Evolutionary conservation across 2,329 filamentous ascomycete species (phyloP), one percentile per base, ranked within the genome.

Genomic region (Pseudopithomyces maydicus): DNA sequence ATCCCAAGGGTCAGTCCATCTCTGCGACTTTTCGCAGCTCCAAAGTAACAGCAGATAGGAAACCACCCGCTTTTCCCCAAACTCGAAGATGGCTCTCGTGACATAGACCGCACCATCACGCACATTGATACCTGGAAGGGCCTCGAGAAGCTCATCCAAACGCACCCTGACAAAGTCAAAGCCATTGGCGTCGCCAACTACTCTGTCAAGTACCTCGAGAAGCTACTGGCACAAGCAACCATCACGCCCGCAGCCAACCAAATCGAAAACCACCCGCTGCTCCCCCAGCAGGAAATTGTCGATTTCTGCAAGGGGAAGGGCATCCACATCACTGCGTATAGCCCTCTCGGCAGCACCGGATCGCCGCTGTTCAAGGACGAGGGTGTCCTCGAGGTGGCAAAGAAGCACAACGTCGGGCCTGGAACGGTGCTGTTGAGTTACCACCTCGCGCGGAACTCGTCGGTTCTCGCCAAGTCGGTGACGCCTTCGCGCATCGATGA

Each of bases 51-150:
- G 1, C 20, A 15, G n/a, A 6, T 42, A 81, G 86, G 87, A 61
- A 89, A 90, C 79, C 81, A 90, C 73, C 87, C 89, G 66, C 82
- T 84, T 59, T 91, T 94, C 78, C 91, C 91, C 65, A 92, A 88
- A 74, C 85, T 85, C 50, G 79, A 85, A 14, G 88, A 94, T 71
- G 91, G 91, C 62, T 84, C 82, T 44, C 87, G 91, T 61, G 91
- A 96, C 74, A 85, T 95, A 53, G 82, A 89, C 71, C 82, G 77
- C 67, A 81, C 80, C 63, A 88, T 88, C 81, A 87, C 86, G 66
- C 90, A 94, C 74, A 79, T 90, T 62, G 82, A 90, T 57, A 91
- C 90, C 48, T 96, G 90, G 90, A 88, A 88, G 78, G 84, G 84
- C 73, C 88, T 92, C 83, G 90, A 92, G 80, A 83, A 82, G 61